Conservation (phyloP, 2,329 filamentous ascomycete species). For the Hortaea werneckii region DNA sequence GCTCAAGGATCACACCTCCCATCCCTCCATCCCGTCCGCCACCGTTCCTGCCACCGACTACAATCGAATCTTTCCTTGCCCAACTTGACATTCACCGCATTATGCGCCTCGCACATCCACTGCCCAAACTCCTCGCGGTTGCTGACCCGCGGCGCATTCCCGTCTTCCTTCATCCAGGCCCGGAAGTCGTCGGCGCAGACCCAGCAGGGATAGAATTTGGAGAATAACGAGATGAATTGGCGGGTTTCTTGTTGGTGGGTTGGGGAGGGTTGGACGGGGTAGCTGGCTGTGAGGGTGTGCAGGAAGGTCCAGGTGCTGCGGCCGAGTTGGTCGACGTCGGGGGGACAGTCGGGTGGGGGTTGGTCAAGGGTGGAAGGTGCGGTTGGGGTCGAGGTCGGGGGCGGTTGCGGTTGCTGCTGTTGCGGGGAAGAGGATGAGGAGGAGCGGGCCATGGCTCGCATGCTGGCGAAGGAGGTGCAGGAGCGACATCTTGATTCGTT, state of each 20-base stretch:
- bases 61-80: constrained; percentile 92
- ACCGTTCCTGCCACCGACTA: constrained; percentile 80
- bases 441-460: constrained; percentile 34
- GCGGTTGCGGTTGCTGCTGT: constrained; percentile 10
- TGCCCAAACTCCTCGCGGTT: constrained; percentile 59
- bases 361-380: constrained; percentile 18
- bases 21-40: constrained; percentile 79
- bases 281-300: constrained; percentile 80
- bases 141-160: constrained; percentile 53
- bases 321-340: constrained; percentile 79
- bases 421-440: constrained; percentile 5
- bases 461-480: constrained; percentile 51
- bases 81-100: constrained; percentile 78
- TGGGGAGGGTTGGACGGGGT: constrained; percentile 59
- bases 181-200: constrained; percentile 88
- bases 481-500: constrained; percentile 52
- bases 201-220: constrained; percentile 90
- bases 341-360: constrained; percentile 62
- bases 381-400: constrained; percentile 27
- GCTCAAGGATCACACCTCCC: constrained; percentile 45
- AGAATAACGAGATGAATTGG: constrained; percentile 70
- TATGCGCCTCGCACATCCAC: constrained; percentile 81
- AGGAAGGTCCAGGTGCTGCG: constrained; percentile 88
- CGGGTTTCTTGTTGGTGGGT: constrained; percentile 65
- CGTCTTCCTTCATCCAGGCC: constrained; percentile 56